A percentile compares a stretch with the other conserved stretches of the same genome.
Conservation (phyloP, 2,329 filamentous ascomycete species). For the Xylariomycetidae sp. region DNA sequence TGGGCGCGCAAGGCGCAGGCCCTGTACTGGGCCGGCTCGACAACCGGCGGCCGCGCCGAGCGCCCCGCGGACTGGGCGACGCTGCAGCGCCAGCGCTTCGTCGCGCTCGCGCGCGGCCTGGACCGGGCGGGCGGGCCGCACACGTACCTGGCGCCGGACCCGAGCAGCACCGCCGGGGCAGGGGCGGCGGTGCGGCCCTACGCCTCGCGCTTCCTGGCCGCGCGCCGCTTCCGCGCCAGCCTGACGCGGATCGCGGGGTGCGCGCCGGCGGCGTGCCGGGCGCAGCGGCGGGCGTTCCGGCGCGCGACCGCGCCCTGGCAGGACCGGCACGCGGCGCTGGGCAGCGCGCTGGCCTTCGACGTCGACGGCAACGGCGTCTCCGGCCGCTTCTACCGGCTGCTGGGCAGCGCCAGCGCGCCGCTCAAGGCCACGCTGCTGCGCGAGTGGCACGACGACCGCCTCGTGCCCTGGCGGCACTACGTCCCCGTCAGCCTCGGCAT, state of each 20-base stretch:
- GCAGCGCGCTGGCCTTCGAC: constrained; percentile 41
- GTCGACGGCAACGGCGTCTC: constrained; percentile 51
- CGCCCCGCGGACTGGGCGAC: constrained; percentile 27
- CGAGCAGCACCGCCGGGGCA: not conserved
- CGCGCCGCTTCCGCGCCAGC: constrained; percentile 35
- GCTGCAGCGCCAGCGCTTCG: constrained; percentile 44
- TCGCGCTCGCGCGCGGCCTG: constrained; percentile 30
- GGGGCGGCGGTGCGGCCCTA: not conserved
- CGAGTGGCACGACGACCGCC: constrained; percentile 54
- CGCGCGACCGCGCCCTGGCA: constrained; percentile 23
- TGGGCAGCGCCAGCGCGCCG: constrained; percentile 40
- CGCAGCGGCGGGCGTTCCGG: constrained; percentile 27
- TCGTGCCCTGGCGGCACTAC: constrained; percentile 52
- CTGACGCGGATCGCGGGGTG: constrained; percentile 44
- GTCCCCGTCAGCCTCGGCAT: constrained; percentile 44
- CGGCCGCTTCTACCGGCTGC: constrained; percentile 44
- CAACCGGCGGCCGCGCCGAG: constrained; percentile 39
- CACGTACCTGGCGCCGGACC: constrained; percentile 26
- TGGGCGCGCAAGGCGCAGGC: constrained; percentile 46
- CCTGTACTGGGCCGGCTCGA: constrained; percentile 53
- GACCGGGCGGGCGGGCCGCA: constrained; percentile 12
- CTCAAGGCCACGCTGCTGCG: constrained; percentile 47
- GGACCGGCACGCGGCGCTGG: constrained; percentile 29
- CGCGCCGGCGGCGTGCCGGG: constrained; percentile 27
- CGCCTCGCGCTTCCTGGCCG: constrained; percentile 28